Base-by-base conservation (phyloP, 306 rosid genomes). In the Calophaca sinica region DNA sequence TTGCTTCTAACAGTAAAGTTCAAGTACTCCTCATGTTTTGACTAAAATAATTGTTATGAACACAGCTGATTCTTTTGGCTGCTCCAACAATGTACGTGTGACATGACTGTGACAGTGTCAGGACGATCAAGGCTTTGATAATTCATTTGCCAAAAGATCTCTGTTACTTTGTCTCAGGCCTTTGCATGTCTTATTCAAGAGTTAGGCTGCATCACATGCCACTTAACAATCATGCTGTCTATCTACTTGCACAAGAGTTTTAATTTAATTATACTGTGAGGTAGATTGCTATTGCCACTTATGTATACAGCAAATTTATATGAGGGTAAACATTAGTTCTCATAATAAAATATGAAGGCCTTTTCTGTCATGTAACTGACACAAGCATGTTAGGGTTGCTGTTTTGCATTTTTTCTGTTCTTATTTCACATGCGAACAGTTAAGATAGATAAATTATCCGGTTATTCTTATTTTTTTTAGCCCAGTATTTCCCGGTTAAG, bases 91-190 rank as follows among this genome's bases (percentile, higher is more conserved):
- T 42, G 7, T 46, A 28, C 60, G 63, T 69, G 55, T 77, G 26
- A 41, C 26, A 60, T 49, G 53, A 62, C 77, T 57, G 61, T 11
- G 61, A 55, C 31, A 50, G 29, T 51, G 82, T 61, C 77, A 60
- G 39, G 49, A 60, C 0, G 31, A 29, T 61, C 55, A 38, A 58
- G 49, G n/a, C 38, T 49, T 65, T 65, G 62, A 79, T 65, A 65
- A 79, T 49, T 80, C 58, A 66, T 46, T 79, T 35, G 63, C 48
- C 69, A 79, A 63, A 79, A 79, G 45, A 79, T 71, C 78, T 79
- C 68, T 72, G 78, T 63, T 78, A 7, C 68, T 65, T 48, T 63
- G 74, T 62, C 73, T 71, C 78, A 71, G 51, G 29, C 73, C 65
- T 63, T 76, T 62, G 0, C 52, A 79, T 63, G 68, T 79, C 78